Conservation (phyloP, 1,284 basidiomycete genomes). For the Exobasidium rhododendri region DNA sequence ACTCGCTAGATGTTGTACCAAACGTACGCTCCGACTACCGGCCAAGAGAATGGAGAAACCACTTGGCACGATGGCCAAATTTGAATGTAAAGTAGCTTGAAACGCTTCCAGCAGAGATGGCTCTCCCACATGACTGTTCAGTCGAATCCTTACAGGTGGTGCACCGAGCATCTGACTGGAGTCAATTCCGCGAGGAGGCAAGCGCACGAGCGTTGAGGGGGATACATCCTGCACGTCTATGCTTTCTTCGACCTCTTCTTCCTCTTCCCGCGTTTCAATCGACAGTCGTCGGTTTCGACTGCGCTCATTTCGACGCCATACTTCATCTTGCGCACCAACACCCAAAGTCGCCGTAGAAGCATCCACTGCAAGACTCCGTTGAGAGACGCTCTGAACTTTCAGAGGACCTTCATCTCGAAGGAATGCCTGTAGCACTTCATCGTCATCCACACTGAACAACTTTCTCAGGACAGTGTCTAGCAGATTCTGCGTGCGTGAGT, state of each 20-base stretch:
- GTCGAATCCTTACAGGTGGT: not conserved
- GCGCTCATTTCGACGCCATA: not conserved
- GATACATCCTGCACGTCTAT: not conserved
- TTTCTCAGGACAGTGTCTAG: not conserved
- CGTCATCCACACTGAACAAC: conserved; percentile 9
- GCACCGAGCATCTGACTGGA: not conserved
- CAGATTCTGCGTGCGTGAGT: not conserved
- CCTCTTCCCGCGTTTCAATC: not conserved
- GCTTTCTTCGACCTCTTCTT: not conserved
- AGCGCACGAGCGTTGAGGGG: not conserved
- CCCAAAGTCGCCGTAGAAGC: not conserved
- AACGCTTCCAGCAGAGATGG: conserved; percentile 7
- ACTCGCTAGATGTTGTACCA: not conserved
- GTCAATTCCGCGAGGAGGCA: not conserved
- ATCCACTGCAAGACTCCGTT: not conserved
- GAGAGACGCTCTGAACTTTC: not conserved
- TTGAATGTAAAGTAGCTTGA: conserved; percentile 3
- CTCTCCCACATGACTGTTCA: not conserved
- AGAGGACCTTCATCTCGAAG: conserved; percentile 12
- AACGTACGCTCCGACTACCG: conserved; percentile 3
- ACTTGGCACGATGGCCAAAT: not conserved
- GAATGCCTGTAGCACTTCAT: conserved; percentile 7
- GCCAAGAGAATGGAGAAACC: not conserved
- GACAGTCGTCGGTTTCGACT: not conserved
- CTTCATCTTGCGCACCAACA: not conserved